Percentiles rank a stretch among this genome's conserved stretches.
Conservation (phyloP, 331 rosid species). For the Malus hybrid region DNA sequence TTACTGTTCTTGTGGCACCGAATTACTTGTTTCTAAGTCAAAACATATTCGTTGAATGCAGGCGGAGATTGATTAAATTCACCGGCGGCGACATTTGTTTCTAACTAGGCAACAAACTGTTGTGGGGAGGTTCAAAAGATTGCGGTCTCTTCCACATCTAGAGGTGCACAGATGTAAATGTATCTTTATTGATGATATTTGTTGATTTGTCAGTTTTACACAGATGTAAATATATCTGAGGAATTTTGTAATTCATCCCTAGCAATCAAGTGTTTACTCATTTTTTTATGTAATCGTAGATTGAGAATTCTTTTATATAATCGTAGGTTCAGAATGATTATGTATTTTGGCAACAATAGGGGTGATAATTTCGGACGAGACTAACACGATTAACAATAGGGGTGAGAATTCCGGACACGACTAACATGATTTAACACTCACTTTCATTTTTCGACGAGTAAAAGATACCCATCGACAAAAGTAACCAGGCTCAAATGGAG, state of each 20-base stretch:
- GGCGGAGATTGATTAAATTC: conserved; percentile 30
- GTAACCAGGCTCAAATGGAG: too few relatives aligned
- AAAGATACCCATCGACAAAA: too few relatives aligned
- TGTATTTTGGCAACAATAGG: too few relatives aligned
- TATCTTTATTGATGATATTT: conserved; percentile 16
- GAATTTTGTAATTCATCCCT: conserved; percentile 23
- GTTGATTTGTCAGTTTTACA: conserved; percentile 16
- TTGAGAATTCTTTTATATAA: too few relatives aligned
- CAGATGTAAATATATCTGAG: conserved; percentile 5
- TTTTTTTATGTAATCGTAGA: neutral
- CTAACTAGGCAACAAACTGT: conserved; percentile 24
- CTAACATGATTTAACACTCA: too few relatives aligned
- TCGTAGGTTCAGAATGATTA: too few relatives aligned
- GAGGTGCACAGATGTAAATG: conserved; percentile 47
- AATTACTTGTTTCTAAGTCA: conserved; percentile 8
- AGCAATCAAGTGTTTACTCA: conserved; percentile 3
- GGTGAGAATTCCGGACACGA: too few relatives aligned
- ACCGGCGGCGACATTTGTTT: conserved; percentile 19
- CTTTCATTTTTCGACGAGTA: too few relatives aligned
- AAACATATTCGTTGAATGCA: conserved; percentile 24
- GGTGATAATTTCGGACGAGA: too few relatives aligned
- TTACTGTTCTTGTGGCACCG: neutral
- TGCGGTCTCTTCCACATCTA: conserved; percentile 21
- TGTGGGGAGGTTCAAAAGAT: conserved; percentile 17
- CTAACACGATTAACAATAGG: too few relatives aligned